Evolutionary conservation across 257 asterid species (phyloP), one percentile per base, ranked within the genome.

Genomic region (Cynanchum wilfordii): DNA sequence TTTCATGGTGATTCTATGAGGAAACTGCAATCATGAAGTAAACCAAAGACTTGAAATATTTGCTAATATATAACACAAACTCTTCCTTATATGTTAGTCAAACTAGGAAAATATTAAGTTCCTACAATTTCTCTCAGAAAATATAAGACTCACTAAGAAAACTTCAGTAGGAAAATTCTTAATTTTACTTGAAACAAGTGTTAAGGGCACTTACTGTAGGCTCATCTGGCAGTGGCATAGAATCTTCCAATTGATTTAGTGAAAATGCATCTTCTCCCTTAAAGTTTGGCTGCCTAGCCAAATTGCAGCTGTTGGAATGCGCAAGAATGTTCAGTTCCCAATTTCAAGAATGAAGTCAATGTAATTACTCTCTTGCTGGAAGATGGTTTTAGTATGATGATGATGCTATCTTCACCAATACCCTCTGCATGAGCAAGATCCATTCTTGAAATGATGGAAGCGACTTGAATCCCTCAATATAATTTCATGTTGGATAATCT

Each of bases 391-490:
- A 12, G 4, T 12, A 11, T 11, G 38, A 59, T 59, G 66, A 27
- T 59, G 40, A 11, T 58, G 51, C 40, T 36, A 10, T 74, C 69
- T 75, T 85, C 84, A 93, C 97, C 98, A 91, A 75, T 89, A 93
- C 70, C 96, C 97, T 76, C 82, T 81, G 81, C 97, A 93, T 11
- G 98, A 91, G 88, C 98, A 93, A 58, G 87, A 84, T 27, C 97
- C 98, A 64, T 83, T 70, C 84, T 88, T 89, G 84, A 93, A 90
- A 86, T 90, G 98, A 78, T 93, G 97, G 70, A 93, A 93, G 24
- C 97, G 96, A 78, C 97, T 90, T 0, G 98, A 58, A 75, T 93
- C 98, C 82, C 98, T 88, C 73, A 93, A 70, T 76, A 91, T 85
- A 47, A 91, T 85, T 76, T 93, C 96, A 80, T 88, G 92, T 2